Conservation (phyloP, 163 green algal genomes). For the Volvox carteri region DNA sequence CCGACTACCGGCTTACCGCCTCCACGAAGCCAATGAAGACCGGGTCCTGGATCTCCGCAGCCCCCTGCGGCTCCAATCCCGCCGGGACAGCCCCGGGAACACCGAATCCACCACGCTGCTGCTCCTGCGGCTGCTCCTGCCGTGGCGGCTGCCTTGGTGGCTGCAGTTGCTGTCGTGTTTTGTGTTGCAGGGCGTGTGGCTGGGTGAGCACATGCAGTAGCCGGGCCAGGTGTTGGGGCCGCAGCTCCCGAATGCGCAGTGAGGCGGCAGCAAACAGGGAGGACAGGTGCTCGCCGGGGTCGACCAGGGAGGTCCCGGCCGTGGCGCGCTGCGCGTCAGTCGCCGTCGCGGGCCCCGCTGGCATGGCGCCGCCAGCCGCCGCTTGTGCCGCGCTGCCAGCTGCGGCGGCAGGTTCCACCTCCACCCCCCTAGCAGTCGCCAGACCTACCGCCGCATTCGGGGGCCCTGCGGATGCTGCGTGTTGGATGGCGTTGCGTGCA, state of each 20-base stretch:
- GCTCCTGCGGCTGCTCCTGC: not conserved
- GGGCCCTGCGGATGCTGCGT: too few species aligned
- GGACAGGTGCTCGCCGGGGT: not conserved
- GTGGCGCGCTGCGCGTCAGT: not conserved
- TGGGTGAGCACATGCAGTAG: conserved; percentile 16
- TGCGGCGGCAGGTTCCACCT: not conserved
- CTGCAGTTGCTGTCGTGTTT: not conserved
- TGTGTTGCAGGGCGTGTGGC: not conserved
- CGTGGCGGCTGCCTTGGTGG: not conserved
- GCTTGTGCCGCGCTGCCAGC: not conserved
- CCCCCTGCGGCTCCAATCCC: not conserved
- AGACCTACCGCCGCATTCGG: too few species aligned
- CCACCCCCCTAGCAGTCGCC: too few species aligned
- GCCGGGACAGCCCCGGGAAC: too few species aligned
- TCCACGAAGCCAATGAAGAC: not conserved
- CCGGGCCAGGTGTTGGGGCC: conserved; percentile 2
- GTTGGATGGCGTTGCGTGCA: too few species aligned
- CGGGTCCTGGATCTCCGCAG: not conserved
- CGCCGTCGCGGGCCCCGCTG: not conserved
- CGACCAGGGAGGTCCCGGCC: not conserved
- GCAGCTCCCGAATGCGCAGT: conserved; percentile 11
- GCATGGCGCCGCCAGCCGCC: not conserved
- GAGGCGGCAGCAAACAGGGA: not conserved
- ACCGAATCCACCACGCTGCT: too few species aligned
- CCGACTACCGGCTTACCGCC: conserved; percentile 8